Evolutionary conservation across 2,329 filamentous ascomycete genomes (phyloP), one percentile per base, ranked within the genome.

Genomic region (Aspergillus neotritici): DNA sequence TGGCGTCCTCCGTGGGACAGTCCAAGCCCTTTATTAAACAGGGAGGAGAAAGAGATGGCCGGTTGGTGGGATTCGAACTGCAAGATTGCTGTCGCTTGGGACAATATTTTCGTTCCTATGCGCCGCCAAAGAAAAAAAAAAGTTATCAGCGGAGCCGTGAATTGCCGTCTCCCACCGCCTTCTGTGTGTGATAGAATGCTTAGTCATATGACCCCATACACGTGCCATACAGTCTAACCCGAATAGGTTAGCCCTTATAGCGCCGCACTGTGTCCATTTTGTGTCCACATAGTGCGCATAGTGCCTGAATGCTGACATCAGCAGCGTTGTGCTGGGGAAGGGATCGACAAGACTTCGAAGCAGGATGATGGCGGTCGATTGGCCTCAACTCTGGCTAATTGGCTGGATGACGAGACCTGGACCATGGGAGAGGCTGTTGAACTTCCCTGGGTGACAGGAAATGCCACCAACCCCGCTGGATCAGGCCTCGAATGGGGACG

Each of bases 101-200:
- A 31, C 28, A 9, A 25, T 28, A 31, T 31, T 42, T 36, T 29
- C 31, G 16, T n/a, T 31, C 14, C 34, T n/a, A 15, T 25, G 16
- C 12, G 29, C n/a, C 11, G 12, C 4, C 4, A 46, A 44, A 35
- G 38, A 41, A 51, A 58, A 60, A 60, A 60, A 52, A 60, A 59
- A 54, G 58, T 58, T 47, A 56, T 58, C 37, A 37, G 34, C 32
- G 34, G 33, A n/a, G 29, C 25, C 16, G n/a, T 11, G 13, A 49
- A 61, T 43, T 65, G 63, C 58, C 52, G 4, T 1, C 1, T 0
- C 0, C 14, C 40, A 56, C 51, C 49, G 51, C 51, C 35, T 51
- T 31, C 40, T 12, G 9, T 10, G 42, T 37, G 6, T 4, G 43
- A 30, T 42, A 58, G 55, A 56, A 54, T 56, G 55, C 35, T 32